Conservation (phyloP, 1,139 yeast genomes). For the Saccharomyces hybrid region DNA sequence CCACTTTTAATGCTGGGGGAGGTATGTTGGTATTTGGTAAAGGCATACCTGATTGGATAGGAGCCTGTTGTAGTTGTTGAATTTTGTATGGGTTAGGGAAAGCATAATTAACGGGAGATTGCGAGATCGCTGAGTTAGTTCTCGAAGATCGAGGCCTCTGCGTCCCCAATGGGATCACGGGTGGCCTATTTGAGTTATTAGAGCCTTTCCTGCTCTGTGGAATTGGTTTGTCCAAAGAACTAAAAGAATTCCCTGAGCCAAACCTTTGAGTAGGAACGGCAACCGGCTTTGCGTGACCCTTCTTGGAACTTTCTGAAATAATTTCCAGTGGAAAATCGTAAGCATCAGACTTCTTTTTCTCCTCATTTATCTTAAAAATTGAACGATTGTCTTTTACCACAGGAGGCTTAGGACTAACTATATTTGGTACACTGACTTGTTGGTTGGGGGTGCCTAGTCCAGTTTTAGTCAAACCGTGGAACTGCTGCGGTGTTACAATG, state of each 20-base stretch:
- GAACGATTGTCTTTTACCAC: conserved; percentile 18
- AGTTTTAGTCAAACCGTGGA: neutral
- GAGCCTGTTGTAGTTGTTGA: neutral
- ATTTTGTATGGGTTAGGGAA: conserved; percentile 2
- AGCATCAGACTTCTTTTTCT: conserved; percentile 59
- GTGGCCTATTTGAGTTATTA: neutral
- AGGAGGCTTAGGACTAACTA: neutral
- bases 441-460: neutral
- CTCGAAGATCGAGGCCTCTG: neutral
- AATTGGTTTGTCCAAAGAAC: neutral
- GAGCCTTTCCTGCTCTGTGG: conserved; percentile 1
- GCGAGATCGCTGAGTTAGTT: neutral
- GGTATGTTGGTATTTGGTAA: conserved; percentile 3
- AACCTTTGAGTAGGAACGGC: conserved; percentile 20
- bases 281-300: conserved; percentile 33
- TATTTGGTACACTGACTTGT: neutral
- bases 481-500: conserved; percentile 8
- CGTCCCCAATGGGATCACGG: neutral
- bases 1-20: conserved; percentile 1
- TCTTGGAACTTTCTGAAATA: conserved; percentile 35
- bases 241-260: neutral
- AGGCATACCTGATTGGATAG: conserved; percentile 4
- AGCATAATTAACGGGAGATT: conserved; percentile 1
- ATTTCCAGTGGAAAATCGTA: conserved; percentile 71
- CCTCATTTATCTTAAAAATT: conserved; percentile 34